Conservation (phyloP, 257 asterid species). For the Solanum boliviense region DNA sequence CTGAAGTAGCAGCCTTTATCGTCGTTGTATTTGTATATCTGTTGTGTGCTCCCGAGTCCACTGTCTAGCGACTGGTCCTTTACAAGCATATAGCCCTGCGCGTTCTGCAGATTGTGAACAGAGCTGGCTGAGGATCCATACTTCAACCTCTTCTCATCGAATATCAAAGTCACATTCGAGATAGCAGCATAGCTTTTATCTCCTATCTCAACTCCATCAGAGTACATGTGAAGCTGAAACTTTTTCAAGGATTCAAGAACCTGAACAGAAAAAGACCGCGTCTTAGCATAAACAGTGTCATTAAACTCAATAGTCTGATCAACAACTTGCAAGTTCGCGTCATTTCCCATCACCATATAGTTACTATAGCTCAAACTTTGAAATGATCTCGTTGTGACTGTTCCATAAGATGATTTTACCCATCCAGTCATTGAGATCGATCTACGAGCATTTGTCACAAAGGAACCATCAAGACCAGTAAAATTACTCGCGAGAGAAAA, state of each 20-base stretch:
- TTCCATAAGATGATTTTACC: constrained; percentile 58
- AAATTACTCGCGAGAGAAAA: constrained; percentile 24
- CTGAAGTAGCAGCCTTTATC: constrained; percentile 44
- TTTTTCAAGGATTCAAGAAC: constrained; percentile 19
- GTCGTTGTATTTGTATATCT: constrained; percentile 22
- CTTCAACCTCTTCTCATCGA: constrained; percentile 27
- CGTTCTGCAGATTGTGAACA: constrained; percentile 50
- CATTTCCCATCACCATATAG: constrained; percentile 41
- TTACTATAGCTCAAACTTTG: constrained; percentile 36
- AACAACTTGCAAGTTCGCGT: constrained; percentile 47
- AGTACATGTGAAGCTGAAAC: constrained; percentile 20
- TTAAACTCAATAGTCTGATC: constrained; percentile 42
- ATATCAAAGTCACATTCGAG: constrained; percentile 42
- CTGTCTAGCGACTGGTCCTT: constrained; percentile 34
- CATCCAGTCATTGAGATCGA: constrained; percentile 36
- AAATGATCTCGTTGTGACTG: constrained; percentile 21
- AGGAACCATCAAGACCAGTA: constrained; percentile 50
- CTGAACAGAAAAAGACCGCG: constrained; percentile 6
- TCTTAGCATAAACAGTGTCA: constrained; percentile 16
- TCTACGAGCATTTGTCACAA: constrained; percentile 34
- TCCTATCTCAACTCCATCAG: constrained; percentile 32
- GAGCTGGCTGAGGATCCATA: constrained; percentile 14
- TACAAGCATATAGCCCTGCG: constrained; percentile 35
- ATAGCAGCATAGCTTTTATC: constrained; percentile 33
- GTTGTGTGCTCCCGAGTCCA: constrained; percentile 63